A percentile compares a stretch with the other conserved stretches of the same genome.
Conservation (phyloP, 441 rosid species). For the Populus tomentosa region DNA sequence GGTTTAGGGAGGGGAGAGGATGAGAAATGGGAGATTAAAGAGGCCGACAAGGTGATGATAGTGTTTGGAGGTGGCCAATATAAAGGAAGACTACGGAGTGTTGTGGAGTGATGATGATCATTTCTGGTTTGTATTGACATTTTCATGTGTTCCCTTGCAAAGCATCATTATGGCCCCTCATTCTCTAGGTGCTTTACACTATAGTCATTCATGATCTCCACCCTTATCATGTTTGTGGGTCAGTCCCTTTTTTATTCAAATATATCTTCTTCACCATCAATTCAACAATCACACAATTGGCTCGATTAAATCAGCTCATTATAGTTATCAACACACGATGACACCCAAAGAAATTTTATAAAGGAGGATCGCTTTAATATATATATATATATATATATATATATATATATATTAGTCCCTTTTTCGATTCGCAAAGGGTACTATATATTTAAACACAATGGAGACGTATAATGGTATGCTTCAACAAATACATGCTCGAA, state of each 20-base stretch:
- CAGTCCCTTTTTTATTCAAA: neutral
- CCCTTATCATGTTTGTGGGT: slow-evolving; percentile 13
- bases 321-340: neutral
- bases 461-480: neutral
- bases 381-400: too few relatives aligned
- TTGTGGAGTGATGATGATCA: slow-evolving; percentile 27
- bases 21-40: slow-evolving; percentile 16
- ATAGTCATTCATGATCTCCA: slow-evolving; percentile 11
- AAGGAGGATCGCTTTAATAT: neutral
- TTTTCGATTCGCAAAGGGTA: neutral
- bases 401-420: too few relatives aligned
- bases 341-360: too few relatives aligned
- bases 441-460: neutral
- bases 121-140: neutral
- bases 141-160: neutral
- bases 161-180: slow-evolving; percentile 14
- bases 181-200: neutral
- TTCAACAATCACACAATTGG: neutral
- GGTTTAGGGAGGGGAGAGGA: neutral
- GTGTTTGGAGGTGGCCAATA: slow-evolving; percentile 47
- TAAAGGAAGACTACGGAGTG: slow-evolving; percentile 43
- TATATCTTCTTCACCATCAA: neutral
- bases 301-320: neutral
- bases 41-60: slow-evolving; percentile 71
- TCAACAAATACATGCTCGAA: neutral